A percentile compares a stretch with the other conserved stretches of the same genome.
phyloP scores from a whole-genome alignment of 1,284 basidiomycete genomes.

The Moesziomyces sp. region DNA sequence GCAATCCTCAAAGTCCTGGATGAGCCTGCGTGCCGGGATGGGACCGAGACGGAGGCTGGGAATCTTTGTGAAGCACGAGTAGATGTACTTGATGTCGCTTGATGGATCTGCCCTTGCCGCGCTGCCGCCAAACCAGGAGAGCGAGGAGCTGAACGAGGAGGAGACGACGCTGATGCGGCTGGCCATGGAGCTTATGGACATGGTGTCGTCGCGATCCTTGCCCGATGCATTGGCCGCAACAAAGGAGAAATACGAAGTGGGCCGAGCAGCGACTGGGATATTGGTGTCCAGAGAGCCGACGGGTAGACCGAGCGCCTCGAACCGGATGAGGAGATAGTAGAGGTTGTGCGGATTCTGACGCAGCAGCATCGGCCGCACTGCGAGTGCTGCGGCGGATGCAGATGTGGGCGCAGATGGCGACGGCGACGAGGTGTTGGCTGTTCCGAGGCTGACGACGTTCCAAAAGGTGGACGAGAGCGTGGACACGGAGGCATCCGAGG shows the following conservation, averaged over 20 bases:
- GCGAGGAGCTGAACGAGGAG: slow-evolving; percentile 70
- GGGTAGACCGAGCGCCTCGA: slow-evolving; percentile 79
- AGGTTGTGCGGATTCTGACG: slow-evolving; percentile 82
- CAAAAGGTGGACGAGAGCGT: slow-evolving; percentile 33
- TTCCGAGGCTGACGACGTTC: slow-evolving; percentile 41
- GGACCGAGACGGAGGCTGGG: slow-evolving; percentile 74
- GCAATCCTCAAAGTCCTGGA: slow-evolving; percentile 78
- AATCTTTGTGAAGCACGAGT: slow-evolving; percentile 85
- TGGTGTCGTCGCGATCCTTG: slow-evolving; percentile 71
- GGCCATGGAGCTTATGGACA: slow-evolving; percentile 80
- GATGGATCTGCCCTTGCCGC: slow-evolving; percentile 72
- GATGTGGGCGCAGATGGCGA: slow-evolving; percentile 1
- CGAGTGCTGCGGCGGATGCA: not conserved
- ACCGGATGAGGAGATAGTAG: slow-evolving; percentile 85
- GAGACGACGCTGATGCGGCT: slow-evolving; percentile 83
- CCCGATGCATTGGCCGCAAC: slow-evolving; percentile 25
- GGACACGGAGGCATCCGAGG: slow-evolving; percentile 1
- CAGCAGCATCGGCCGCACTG: slow-evolving; percentile 70
- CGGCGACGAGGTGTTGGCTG: slow-evolving; percentile 1
- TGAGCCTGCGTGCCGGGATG: slow-evolving; percentile 73
- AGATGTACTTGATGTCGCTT: slow-evolving; percentile 80
- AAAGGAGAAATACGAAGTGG: slow-evolving; percentile 72
- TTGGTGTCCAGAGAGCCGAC: slow-evolving; percentile 84
- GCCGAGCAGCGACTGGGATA: slow-evolving; percentile 53
- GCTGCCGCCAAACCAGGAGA: slow-evolving; percentile 42